Percentiles rank a stretch among this genome's conserved stretches.
Conservation (phyloP, 2,329 filamentous ascomycete genomes). For the Botrytis elliptica region DNA sequence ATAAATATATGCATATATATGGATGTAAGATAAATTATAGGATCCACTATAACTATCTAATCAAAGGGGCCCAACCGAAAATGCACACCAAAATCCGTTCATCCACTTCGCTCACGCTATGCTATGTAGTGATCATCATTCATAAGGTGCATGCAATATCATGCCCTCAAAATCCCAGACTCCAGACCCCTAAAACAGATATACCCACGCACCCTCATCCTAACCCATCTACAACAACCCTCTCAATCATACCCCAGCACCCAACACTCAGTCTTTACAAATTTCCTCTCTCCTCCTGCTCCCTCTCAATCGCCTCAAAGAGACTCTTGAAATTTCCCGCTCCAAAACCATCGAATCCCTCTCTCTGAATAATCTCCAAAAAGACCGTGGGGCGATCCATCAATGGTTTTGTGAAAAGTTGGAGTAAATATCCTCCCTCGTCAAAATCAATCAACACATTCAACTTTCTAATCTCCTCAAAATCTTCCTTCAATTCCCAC, state of each 20-base stretch:
- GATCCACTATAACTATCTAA: neutral
- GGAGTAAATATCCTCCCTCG: slow-evolving; percentile 79
- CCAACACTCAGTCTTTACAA: slow-evolving; percentile 49
- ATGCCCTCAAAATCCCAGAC: neutral
- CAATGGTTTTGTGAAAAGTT: slow-evolving; percentile 80
- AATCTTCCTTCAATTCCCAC: slow-evolving; percentile 73
- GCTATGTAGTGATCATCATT: neutral
- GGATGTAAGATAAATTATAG: neutral
- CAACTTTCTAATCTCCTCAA: slow-evolving; percentile 71
- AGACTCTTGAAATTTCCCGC: slow-evolving; percentile 94
- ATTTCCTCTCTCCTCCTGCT: slow-evolving; percentile 85
- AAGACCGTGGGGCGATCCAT: slow-evolving; percentile 96
- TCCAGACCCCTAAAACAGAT: neutral
- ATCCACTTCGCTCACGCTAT: neutral
- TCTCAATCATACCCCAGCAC: neutral
- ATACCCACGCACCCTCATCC: neutral
- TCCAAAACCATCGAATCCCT: slow-evolving; percentile 88
- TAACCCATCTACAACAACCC: neutral
- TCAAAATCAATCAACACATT: slow-evolving; percentile 96
- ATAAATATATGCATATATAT: neutral
- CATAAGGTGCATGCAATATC: neutral
- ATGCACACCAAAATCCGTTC: neutral
- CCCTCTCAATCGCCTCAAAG: slow-evolving; percentile 93
- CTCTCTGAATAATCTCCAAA: slow-evolving; percentile 91
- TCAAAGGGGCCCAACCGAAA: neutral